phyloP scores from a whole-genome alignment of 208 protist genomes.

The Acanthamoeba polyphaga region DNA sequence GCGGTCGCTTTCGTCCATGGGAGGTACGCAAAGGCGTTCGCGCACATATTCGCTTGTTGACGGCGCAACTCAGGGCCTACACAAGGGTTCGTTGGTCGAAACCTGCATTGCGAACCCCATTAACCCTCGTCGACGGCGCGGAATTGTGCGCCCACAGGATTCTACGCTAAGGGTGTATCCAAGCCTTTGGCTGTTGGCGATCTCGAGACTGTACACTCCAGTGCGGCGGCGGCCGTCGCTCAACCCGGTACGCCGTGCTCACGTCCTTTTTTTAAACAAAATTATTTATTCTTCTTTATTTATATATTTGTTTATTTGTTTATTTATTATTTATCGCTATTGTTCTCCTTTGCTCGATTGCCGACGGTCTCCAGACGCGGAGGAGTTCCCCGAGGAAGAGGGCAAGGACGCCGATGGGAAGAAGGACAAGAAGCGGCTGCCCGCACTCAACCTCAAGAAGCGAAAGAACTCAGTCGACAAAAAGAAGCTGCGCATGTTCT shows the following conservation, averaged over 20 bases:
- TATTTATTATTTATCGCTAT: too few relatives aligned
- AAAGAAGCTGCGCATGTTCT: conserved; percentile 50
- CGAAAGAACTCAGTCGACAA: conserved; percentile 5
- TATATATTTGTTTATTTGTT: not conserved
- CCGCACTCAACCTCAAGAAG: not conserved
- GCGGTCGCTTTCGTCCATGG: not conserved
- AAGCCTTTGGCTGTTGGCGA: not conserved
- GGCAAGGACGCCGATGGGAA: not conserved
- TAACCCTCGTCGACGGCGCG: not conserved
- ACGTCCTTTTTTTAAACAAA: too few relatives aligned
- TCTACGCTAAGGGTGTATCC: not conserved
- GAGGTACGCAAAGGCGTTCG: conserved; percentile 12
- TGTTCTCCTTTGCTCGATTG: not conserved
- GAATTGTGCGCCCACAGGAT: not conserved
- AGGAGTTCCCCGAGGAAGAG: not conserved
- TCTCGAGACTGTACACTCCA: not conserved
- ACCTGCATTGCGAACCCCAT: not conserved
- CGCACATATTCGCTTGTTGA: not conserved
- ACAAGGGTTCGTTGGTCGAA: not conserved
- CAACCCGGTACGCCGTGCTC: not conserved
- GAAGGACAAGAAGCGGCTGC: not conserved
- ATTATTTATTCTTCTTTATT: not conserved
- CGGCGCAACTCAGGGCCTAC: not conserved
- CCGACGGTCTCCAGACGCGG: too few relatives aligned
- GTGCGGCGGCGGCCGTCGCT: not conserved